Percentiles rank a stretch among this genome's conserved stretches.
These are phyloP conservation scores for Baorangia bicolor DNA, from an alignment of 768 basidiomycete genomes.

Conservation along the genomic window DNA sequence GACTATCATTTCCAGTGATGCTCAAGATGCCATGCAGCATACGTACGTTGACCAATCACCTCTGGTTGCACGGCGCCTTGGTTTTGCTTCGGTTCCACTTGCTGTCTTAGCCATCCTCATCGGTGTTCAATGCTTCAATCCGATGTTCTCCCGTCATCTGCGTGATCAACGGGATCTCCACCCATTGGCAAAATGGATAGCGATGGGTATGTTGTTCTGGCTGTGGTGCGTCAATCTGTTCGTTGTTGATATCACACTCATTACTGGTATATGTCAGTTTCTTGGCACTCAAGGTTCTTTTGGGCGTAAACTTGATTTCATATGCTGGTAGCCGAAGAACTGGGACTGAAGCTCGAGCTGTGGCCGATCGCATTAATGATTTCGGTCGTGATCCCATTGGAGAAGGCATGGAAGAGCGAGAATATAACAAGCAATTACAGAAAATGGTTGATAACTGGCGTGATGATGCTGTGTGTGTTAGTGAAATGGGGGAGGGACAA, in stretches of 20 bases:
- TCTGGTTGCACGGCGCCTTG: constrained; percentile 87
- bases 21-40: constrained; percentile 48
- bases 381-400: constrained; percentile 91
- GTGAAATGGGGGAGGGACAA: constrained; percentile 69
- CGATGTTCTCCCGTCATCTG: constrained; percentile 54
- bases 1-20: background rate
- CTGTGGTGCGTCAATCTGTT: constrained; percentile 63
- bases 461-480: constrained; percentile 65
- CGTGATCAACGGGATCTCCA: constrained; percentile 40
- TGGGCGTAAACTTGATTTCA: constrained; percentile 83
- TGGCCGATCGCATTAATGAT: constrained; percentile 78
- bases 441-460: constrained; percentile 61
- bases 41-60: constrained; percentile 95
- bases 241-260: background rate
- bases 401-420: constrained; percentile 84
- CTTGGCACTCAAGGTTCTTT: constrained; percentile 86
- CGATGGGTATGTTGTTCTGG: constrained; percentile 73
- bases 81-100: constrained; percentile 90
- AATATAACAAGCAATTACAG: constrained; percentile 82
- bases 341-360: constrained; percentile 75
- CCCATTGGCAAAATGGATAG: constrained; percentile 57
- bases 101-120: constrained; percentile 81
- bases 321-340: constrained; percentile 74
- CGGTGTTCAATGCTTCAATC: constrained; percentile 65
- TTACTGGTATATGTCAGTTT: constrained; percentile 45